phyloP scores from a whole-genome alignment of 1,284 basidiomycete species.

The Cutaneotrichosporon mucoides region DNA sequence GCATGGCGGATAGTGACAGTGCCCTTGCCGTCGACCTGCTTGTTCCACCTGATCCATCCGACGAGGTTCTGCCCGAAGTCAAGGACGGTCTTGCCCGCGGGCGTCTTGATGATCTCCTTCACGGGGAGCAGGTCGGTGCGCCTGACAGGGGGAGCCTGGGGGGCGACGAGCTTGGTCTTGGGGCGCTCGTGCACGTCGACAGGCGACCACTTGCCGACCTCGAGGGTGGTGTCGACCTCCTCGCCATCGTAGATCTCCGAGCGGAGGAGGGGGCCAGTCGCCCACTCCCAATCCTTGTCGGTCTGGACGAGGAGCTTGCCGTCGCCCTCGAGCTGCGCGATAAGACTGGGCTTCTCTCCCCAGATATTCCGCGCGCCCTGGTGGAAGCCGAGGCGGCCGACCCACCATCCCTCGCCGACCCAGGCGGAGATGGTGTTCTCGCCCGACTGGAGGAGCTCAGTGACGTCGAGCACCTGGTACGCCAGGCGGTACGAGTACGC shows the following conservation, averaged over 20 bases:
- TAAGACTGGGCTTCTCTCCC: constrained; percentile 25
- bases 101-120: constrained; percentile 28
- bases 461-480: constrained; percentile 39
- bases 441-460: constrained; percentile 18
- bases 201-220: constrained; percentile 8
- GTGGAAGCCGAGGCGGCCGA: constrained; percentile 25
- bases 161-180: constrained; percentile 20
- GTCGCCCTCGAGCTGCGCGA: constrained; percentile 34
- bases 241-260: constrained; percentile 42
- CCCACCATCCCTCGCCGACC: constrained; percentile 41
- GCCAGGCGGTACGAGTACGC: constrained; percentile 33
- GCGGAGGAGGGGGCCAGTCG: constrained; percentile 17
- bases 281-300: constrained; percentile 25
- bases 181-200: constrained; percentile 19
- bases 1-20: constrained; percentile 25
- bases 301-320: constrained; percentile 16
- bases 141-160: constrained; percentile 35
- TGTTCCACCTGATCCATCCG: constrained; percentile 30
- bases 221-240: constrained; percentile 22
- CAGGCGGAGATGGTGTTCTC: constrained; percentile 27
- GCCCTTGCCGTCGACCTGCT: background rate
- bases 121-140: constrained; percentile 21
- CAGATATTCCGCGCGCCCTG: constrained; percentile 26
- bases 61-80: constrained; percentile 44
- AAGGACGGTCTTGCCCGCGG: constrained; percentile 30